Percentiles rank a stretch among this genome's conserved stretches.
Evolutionary conservation across 495 filamentous ascomycete species (phyloP).

Genomic region (Daldinia childiae): DNA sequence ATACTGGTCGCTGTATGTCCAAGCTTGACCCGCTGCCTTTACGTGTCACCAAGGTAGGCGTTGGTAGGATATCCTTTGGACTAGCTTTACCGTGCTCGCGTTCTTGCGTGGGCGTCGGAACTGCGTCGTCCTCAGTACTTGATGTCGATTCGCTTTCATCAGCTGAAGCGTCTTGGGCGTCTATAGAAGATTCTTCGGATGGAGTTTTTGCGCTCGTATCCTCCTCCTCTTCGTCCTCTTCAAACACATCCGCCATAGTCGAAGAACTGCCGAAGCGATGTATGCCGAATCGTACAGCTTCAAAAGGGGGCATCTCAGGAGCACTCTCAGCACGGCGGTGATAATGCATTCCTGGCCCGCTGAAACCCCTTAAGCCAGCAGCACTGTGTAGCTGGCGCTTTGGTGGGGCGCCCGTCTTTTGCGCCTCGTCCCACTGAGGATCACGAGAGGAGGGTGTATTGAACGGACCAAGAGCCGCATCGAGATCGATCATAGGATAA

Average conservation of each 20-base stretch:
- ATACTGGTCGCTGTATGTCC: constrained; percentile 40
- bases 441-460: constrained; percentile 76
- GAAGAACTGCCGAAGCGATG: constrained; percentile 69
- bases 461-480: constrained; percentile 94
- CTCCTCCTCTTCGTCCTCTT: constrained; percentile 86
- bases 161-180: constrained; percentile 33
- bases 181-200: constrained; percentile 42
- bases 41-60: constrained; percentile 45
- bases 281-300: constrained; percentile 68
- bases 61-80: constrained; percentile 16
- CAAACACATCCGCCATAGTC: constrained; percentile 88
- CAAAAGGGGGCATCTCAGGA: constrained; percentile 86
- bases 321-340: constrained; percentile 93
- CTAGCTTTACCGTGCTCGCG: constrained; percentile 19
- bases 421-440: constrained; percentile 65
- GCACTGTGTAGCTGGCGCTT: constrained; percentile 91
- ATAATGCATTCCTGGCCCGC: constrained; percentile 85
- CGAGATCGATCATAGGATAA: constrained; percentile 89
- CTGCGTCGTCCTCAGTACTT: constrained; percentile 34
- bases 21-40: constrained; percentile 52
- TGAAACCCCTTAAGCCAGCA: constrained; percentile 76
- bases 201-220: constrained; percentile 41
- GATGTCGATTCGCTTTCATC: constrained; percentile 36
- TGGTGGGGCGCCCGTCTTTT: constrained; percentile 65
- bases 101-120: constrained; percentile 45